Evolutionary conservation across 1,139 yeast genomes (phyloP).

Genomic region (Candida smagusa): DNA sequence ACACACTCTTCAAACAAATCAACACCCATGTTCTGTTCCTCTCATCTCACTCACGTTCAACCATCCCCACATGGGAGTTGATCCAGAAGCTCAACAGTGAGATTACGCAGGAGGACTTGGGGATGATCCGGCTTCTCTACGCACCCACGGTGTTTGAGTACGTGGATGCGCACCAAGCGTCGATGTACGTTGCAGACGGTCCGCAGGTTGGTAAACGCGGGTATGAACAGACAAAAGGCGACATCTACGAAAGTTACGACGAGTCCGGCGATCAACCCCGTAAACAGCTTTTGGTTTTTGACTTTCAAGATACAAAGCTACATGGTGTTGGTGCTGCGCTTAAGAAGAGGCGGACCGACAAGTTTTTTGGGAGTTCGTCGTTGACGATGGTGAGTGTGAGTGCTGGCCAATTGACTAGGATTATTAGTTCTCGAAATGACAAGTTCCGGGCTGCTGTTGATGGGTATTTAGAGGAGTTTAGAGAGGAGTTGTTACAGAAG

Average conservation of each 20-base stretch:
- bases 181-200: slow-evolving; percentile 28
- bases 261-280: slow-evolving; percentile 8
- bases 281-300: slow-evolving; percentile 67
- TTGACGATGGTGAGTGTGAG: slow-evolving; percentile 23
- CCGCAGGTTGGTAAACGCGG: slow-evolving; percentile 43
- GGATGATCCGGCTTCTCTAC: slow-evolving; percentile 57
- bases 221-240: slow-evolving; percentile 36
- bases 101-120: slow-evolving; percentile 50
- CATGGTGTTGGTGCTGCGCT: slow-evolving; percentile 36
- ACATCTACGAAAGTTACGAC: slow-evolving; percentile 31
- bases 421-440: slow-evolving; percentile 57
- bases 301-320: slow-evolving; percentile 66
- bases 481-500: no score
- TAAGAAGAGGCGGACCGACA: slow-evolving; percentile 16
- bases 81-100: slow-evolving; percentile 29
- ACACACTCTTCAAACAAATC: slow-evolving; percentile 26
- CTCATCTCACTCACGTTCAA: slow-evolving; percentile 39
- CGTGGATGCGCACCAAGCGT: slow-evolving; percentile 67
- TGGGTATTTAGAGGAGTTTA: slow-evolving; percentile 36
- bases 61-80: slow-evolving; percentile 38
- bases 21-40: slow-evolving; percentile 44
- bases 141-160: slow-evolving; percentile 66
- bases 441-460: slow-evolving; percentile 48
- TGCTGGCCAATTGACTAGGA: slow-evolving; percentile 43
- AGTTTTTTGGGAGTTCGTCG: slow-evolving; percentile 25